These are phyloP conservation scores for Parathielavia hyrcaniae DNA, from an alignment of 495 filamentous ascomycete species.

Conservation along the genomic window DNA sequence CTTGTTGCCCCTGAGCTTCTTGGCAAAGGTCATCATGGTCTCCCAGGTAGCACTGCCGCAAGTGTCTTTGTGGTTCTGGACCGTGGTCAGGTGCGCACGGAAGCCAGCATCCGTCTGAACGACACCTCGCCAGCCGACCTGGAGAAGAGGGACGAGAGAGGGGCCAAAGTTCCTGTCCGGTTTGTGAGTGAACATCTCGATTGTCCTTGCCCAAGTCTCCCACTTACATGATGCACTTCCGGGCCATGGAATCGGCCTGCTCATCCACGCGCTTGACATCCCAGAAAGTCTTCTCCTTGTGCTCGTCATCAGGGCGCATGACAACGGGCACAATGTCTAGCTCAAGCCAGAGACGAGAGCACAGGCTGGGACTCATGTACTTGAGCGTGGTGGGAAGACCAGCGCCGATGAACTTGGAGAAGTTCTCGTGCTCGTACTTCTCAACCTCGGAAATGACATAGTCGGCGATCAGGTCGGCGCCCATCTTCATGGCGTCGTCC, in stretches of 20 bases:
- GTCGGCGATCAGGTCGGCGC: constrained; percentile 45
- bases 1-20: constrained; percentile 58
- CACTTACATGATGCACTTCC: constrained; percentile 66
- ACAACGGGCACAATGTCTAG: constrained; percentile 71
- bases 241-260: constrained; percentile 77
- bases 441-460: constrained; percentile 50
- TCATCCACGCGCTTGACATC: constrained; percentile 62
- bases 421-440: constrained; percentile 53
- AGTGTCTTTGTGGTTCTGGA: constrained; percentile 59
- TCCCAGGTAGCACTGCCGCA: constrained; percentile 61
- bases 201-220: background rate
- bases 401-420: constrained; percentile 61
- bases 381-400: constrained; percentile 50
- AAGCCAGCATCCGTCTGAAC: constrained; percentile 70
- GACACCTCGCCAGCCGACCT: constrained; percentile 66
- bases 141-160: constrained; percentile 61
- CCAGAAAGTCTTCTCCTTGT: constrained; percentile 45
- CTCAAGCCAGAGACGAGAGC: constrained; percentile 71
- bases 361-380: constrained; percentile 53
- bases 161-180: constrained; percentile 65
- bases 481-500: constrained; percentile 32
- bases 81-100: constrained; percentile 52
- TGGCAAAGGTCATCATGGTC: constrained; percentile 59
- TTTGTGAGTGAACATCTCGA: background rate
- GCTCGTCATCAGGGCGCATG: constrained; percentile 40